phyloP scores from a whole-genome alignment of 345 rosid genomes.

The Arabis alpina region DNA sequence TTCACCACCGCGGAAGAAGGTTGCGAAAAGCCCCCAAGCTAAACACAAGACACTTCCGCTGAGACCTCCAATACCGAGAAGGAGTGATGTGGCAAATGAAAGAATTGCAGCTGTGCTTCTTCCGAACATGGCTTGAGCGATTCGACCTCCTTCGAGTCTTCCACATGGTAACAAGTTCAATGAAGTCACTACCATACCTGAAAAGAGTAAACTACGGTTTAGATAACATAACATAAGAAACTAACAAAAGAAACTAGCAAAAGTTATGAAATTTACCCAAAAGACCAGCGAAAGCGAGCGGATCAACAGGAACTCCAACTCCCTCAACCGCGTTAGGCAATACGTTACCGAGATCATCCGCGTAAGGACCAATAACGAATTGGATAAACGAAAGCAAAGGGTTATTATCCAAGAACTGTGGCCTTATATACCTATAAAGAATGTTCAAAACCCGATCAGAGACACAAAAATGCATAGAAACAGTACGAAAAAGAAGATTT shows the following conservation, averaged over 20 bases:
- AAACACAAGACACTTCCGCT: conserved; percentile 89
- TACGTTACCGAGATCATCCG: conserved; percentile 92
- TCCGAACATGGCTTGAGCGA: conserved; percentile 92
- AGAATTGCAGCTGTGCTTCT: conserved; percentile 74
- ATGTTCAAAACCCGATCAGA: conserved; percentile 7
- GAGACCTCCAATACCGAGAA: conserved; percentile 77
- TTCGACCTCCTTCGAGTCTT: conserved; percentile 95
- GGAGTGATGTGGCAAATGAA: conserved; percentile 75
- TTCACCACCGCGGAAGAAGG: conserved; percentile 93
- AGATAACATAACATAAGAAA: neutral
- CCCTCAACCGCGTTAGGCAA: conserved; percentile 95
- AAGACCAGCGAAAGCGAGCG: conserved; percentile 96
- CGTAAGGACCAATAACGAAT: conserved; percentile 82
- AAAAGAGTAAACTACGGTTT: neutral
- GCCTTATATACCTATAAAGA: conserved; percentile 75
- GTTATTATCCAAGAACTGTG: conserved; percentile 87
- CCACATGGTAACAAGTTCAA: conserved; percentile 93
- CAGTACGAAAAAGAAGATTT: neutral
- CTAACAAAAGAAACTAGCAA: neutral
- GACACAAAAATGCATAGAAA: neutral
- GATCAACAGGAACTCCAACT: conserved; percentile 91
- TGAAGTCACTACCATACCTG: conserved; percentile 97
- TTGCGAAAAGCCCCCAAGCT: conserved; percentile 92
- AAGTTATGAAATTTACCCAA: conserved; percentile 54
- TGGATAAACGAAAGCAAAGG: conserved; percentile 87